phyloP scores from a whole-genome alignment of 345 rosid species.

The Eutrema yunnanense region DNA sequence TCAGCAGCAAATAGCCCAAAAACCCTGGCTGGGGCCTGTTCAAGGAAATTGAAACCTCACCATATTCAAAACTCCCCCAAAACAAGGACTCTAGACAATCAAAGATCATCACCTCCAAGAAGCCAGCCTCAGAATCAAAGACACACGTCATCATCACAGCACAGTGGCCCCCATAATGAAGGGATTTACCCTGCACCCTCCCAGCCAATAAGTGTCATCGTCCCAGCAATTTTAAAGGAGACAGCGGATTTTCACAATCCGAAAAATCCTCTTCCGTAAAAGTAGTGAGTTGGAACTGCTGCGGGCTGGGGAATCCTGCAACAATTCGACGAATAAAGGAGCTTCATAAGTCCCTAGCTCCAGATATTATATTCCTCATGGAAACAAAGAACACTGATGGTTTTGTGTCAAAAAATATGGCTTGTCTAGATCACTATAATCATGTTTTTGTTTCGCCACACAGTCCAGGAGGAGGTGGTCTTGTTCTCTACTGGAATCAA shows the following conservation, averaged over 20 bases:
- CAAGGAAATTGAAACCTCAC: too few relatives aligned
- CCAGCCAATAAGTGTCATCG: too few relatives aligned
- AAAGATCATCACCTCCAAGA: too few relatives aligned
- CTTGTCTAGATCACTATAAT: accelerated
- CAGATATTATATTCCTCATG: neutral
- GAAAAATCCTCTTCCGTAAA: neutral
- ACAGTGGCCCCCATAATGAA: too few relatives aligned
- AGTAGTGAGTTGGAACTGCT: neutral
- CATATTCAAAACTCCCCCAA: too few relatives aligned
- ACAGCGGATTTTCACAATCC: neutral
- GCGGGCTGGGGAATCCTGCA: neutral
- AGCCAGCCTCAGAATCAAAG: too few relatives aligned
- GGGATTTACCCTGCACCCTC: accelerated
- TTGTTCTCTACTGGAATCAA: neutral
- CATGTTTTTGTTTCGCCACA: accelerated
- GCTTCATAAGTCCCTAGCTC: accelerated
- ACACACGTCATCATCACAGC: accelerated
- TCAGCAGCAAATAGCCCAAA: too few relatives aligned
- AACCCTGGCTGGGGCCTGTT: too few relatives aligned
- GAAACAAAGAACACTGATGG: neutral
- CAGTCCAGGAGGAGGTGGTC: neutral
- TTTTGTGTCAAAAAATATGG: accelerated
- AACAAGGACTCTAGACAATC: too few relatives aligned
- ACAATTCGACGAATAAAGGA: neutral
- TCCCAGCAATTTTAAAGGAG: too few relatives aligned